Base-by-base conservation (phyloP, 805 yeast species). In the Saccharomyces eubayanus region DNA sequence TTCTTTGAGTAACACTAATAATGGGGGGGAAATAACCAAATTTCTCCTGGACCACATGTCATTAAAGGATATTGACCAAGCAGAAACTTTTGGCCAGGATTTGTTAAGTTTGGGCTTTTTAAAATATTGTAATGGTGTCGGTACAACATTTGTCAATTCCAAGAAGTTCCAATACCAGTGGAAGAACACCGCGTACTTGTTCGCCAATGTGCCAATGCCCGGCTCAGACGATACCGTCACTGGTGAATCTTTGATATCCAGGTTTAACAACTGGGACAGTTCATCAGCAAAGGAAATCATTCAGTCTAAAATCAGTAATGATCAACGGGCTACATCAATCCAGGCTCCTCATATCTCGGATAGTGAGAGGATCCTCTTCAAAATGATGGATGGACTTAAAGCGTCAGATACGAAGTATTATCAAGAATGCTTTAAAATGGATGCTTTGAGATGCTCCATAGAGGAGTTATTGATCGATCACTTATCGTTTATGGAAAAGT, bases 121-220 rank as follows among this genome's bases (percentile, higher is more conserved):
- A 36, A 76, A 83, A 57, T 70, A 70, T 57, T 66, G 74, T 31
- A 72, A 79, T 28, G 74, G 83, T 31, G 82, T 87, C 48, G 92
- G 92, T 6, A 77, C 82, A 50, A 80, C 83, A 51, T 89, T 89
- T 68, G 89, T 85, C 52, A 88, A 87, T 67, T 82, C 89, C 21
- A 80, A 89, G 2, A 84, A 82, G 53, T 81, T 84, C 66, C 77
- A 74, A 62, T 89, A 88, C 64, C 96, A 88, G 69, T 89, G 96
- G 96, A 84, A 82, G 57, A 83, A 83, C 3, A 69, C 76, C 55
- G 87, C 87, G 0, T 87, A 79, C 64, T 81, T 78, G 56, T 72
- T 80, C 48, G 82, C 83, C 2, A 75, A 73, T 16, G 16, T 73
- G 10, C 66, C 70, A 9, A 28, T 53, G 55, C 21, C 46, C 57